These are phyloP conservation scores for Physcia stellaris DNA, from an alignment of 495 filamentous ascomycete species.

Conservation along the genomic window DNA sequence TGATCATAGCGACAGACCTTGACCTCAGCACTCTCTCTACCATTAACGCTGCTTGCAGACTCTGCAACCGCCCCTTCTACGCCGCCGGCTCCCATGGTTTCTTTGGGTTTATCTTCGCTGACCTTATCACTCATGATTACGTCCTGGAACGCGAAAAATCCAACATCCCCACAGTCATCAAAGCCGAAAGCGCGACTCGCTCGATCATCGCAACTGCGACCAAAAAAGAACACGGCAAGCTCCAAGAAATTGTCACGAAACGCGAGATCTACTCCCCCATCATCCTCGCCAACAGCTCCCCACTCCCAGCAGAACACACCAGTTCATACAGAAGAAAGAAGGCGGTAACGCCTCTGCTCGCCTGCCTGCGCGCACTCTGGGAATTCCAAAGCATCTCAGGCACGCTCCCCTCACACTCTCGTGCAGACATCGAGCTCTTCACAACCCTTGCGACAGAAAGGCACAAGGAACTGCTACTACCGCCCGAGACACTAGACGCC, in stretches of 20 bases:
- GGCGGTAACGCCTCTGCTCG: conserved; percentile 66
- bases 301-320: conserved; percentile 55
- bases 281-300: conserved; percentile 60
- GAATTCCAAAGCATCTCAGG: conserved; percentile 47
- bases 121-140: conserved; percentile 77
- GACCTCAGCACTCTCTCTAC: conserved; percentile 54
- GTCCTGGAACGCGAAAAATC: conserved; percentile 73
- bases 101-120: conserved; percentile 90
- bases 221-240: conserved; percentile 59
- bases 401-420: conserved; percentile 42
- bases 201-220: conserved; percentile 55
- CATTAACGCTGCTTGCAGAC: conserved; percentile 72
- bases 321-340: conserved; percentile 50
- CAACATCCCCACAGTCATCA: conserved; percentile 51
- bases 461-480: conserved; percentile 63
- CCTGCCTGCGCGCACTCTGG: conserved; percentile 73
- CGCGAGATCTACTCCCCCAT: conserved; percentile 77
- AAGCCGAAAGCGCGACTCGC: conserved; percentile 62
- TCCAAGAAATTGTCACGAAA: conserved; percentile 84
- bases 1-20: conserved; percentile 85
- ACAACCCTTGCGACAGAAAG: conserved; percentile 62
- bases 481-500: conserved; percentile 57
- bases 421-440: conserved; percentile 51
- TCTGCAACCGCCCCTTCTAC: conserved; percentile 70
- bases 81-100: conserved; percentile 77